These are phyloP conservation scores for Diatrype stigma DNA, from an alignment of 2,329 filamentous ascomycete genomes.

Conservation along the genomic window DNA sequence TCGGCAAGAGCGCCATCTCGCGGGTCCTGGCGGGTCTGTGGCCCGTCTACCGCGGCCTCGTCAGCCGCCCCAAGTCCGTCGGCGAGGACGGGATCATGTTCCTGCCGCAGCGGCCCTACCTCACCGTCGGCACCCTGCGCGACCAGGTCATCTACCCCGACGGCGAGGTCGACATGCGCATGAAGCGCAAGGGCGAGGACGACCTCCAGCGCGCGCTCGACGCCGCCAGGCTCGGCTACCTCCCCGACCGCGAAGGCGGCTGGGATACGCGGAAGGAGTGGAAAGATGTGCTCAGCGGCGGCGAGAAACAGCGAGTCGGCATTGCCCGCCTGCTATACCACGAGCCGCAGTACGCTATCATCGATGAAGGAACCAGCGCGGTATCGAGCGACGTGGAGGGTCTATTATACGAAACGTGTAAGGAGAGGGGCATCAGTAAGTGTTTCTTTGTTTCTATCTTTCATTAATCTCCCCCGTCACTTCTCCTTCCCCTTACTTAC, in stretches of 20 bases:
- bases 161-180: constrained; percentile 88
- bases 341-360: constrained; percentile 87
- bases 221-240: constrained; percentile 79
- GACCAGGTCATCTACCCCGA: constrained; percentile 99
- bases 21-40: constrained; percentile 88
- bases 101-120: constrained; percentile 86
- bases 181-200: constrained; percentile 70
- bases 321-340: constrained; percentile 91
- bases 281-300: constrained; percentile 96
- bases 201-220: constrained; percentile 77
- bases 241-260: constrained; percentile 87
- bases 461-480: neutral
- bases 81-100: constrained; percentile 97
- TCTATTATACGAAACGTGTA: constrained; percentile 85
- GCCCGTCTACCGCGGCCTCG: constrained; percentile 88
- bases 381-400: constrained; percentile 95
- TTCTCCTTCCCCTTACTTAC: neutral
- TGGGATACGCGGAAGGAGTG: constrained; percentile 97
- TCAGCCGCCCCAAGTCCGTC: constrained; percentile 75
- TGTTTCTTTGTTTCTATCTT: constrained; percentile 1
- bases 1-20: constrained; percentile 85
- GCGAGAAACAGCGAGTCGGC: constrained; percentile 94
- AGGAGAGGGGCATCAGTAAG: constrained; percentile 89
- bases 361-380: constrained; percentile 93
- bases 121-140: constrained; percentile 85